Base-by-base conservation (phyloP, 148 eudicot species). In the Nepenthes gracilis region DNA sequence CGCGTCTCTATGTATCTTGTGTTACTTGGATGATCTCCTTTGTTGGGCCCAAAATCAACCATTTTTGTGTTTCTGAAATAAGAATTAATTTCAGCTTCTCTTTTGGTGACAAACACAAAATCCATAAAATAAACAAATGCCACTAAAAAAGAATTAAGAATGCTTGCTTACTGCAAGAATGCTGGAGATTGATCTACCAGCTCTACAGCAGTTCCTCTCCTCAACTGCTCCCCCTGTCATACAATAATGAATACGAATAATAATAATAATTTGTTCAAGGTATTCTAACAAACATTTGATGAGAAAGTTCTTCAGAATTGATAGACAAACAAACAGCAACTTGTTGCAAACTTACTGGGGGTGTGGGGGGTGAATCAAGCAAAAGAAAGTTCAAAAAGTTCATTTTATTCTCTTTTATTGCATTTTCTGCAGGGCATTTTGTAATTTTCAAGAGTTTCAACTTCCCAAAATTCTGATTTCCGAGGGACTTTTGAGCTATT, bases 191-290 rank as follows among this genome's bases (percentile, higher is more conserved):
- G 81, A 47, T 69, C 80, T 8, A 61, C 73, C 59, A 43, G 60
- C 61, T 77, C 83, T 36, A 61, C 56, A 47, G 71, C 52, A 35
- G 64, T 75, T 74, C 80, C 76, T 61, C 77, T 79, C 81, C 84
- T 93, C 77, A 93, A 71, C 63, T 82, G 88, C 75, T 93, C 95
- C 43, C 91, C 96, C 98, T 93, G 77, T 64, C 66, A 75, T 33
- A 58, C 12, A 45, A 23, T 23, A 69, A 54, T 12, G 38, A 33
- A 69, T 14, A 68, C 67, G 1, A 58, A 50, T 6, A 55, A 54
- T 33, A 32, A 53, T 34, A 13, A 14, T 43, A 12, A 47, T n/a
- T 23, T 33, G 8, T 55, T n/a, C 9, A 57, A 33, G 40, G 5
- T 36, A 23, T 33, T 2, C 12, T 13, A 49, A 54, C 14, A n/a